Conservation (phyloP, 352 stramenopile species). For the Phytophthora pistaciae region DNA sequence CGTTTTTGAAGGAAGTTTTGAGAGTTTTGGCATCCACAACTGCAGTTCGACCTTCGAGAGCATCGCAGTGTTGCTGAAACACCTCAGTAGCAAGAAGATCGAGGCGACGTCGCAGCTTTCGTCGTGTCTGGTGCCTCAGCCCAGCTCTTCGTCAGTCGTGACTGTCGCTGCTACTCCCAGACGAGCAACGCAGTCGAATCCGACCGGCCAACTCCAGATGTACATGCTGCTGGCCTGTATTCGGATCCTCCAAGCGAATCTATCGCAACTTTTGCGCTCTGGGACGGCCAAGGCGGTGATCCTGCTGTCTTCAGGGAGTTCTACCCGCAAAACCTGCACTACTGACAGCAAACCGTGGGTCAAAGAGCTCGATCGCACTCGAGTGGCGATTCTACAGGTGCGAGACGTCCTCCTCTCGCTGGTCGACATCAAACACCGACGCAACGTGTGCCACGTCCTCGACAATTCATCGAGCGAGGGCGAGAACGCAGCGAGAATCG, state of each 20-base stretch:
- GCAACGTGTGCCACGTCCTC: conserved; percentile 29
- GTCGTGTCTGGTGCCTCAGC: conserved; percentile 3
- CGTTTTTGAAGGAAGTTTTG: conserved; percentile 52
- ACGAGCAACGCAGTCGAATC: neutral
- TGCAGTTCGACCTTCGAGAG: conserved; percentile 60
- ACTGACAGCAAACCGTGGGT: conserved; percentile 4
- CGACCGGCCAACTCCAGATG: conserved; percentile 40
- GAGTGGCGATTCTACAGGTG: conserved; percentile 38
- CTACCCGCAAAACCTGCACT: conserved; percentile 1
- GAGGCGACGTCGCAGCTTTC: conserved; percentile 30
- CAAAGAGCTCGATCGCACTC: conserved; percentile 28
- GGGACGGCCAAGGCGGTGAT: conserved; percentile 55
- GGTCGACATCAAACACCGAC: conserved; percentile 42
- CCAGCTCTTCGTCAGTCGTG: neutral
- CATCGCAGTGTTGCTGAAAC: conserved; percentile 43
- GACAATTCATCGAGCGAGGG: conserved; percentile 23
- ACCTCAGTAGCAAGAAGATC: conserved; percentile 53
- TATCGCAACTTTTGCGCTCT: conserved; percentile 73
- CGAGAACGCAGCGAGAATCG: conserved; percentile 37
- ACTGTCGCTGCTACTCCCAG: conserved; percentile 8
- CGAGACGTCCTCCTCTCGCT: conserved; percentile 41
- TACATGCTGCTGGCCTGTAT: conserved; percentile 79
- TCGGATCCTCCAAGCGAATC: conserved; percentile 80
- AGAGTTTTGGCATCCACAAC: conserved; percentile 48
- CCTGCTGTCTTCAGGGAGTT: conserved; percentile 11